A percentile compares a stretch with the other conserved stretches of the same genome.
Conservation (phyloP, 805 yeast genomes). For the Yamadazyma ubonensis region DNA sequence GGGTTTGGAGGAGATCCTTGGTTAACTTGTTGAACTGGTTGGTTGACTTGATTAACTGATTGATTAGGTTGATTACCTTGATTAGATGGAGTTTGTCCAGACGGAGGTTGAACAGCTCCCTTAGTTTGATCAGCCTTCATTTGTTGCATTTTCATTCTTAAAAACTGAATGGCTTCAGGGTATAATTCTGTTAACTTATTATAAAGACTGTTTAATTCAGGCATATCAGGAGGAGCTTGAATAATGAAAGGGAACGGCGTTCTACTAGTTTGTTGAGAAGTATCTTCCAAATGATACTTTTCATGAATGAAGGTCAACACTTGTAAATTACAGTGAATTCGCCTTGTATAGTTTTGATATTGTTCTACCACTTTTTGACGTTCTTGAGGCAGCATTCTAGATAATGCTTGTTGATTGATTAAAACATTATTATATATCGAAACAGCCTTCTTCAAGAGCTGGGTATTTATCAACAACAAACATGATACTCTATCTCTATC, state of each 20-base stretch:
- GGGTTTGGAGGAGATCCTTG: no score
- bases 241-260: constrained; percentile 48
- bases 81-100: not conserved
- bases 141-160: constrained; percentile 40
- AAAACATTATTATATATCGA: constrained; percentile 34
- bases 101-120: constrained; percentile 2
- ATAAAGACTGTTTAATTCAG: constrained; percentile 50
- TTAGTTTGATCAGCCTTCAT: constrained; percentile 29
- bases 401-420: constrained; percentile 34
- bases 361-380: constrained; percentile 33
- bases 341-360: constrained; percentile 39
- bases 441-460: constrained; percentile 41
- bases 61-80: not conserved
- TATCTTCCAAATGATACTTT: constrained; percentile 33
- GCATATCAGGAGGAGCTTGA: constrained; percentile 55
- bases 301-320: constrained; percentile 41
- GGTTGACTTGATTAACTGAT: no score
- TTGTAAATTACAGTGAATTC: constrained; percentile 42
- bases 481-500: constrained; percentile 43
- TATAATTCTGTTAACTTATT: constrained; percentile 48
- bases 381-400: constrained; percentile 31
- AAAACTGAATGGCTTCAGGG: constrained; percentile 51
- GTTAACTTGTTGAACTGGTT: no score
- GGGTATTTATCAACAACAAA: constrained; percentile 41
- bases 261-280: constrained; percentile 25